Evolutionary conservation across 1,139 yeast genomes (phyloP), one percentile per base, ranked within the genome.

Genomic region (Diutina ranongensis): DNA sequence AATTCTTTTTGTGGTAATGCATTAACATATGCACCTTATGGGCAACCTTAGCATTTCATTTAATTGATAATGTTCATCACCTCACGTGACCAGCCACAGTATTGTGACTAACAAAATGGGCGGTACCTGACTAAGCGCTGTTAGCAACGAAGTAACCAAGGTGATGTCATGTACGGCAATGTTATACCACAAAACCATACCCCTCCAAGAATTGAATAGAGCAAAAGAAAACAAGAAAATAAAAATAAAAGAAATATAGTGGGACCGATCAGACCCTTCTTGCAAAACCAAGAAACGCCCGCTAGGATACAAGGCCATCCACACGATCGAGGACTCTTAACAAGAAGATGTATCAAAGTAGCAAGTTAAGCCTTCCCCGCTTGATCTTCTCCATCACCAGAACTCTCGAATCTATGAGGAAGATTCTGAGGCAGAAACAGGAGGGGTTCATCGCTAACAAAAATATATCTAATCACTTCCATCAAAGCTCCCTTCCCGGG

Each of bases 401-500:
- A 74, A 78, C 83, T 18, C 83, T 68, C 56, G 50, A 65, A 63
- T 67, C 80, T 67, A 76, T 64, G 57, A 50, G 55, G 51, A 62
- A 68, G 78, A 74, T 70, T 54, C 58, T 70, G 82, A 71, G 83
- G 84, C 86, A 79, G 86, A 79, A 79, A 72, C 71, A 71, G 85
- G 85, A 78, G 85, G 21, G 32, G 10, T 13, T 21, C 9, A 12
- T n/a, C 8, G n/a, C n/a, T n/a, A n/a, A n/a, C n/a, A n/a, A n/a
- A n/a, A n/a, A n/a, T n/a, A n/a, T n/a, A n/a, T n/a, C n/a, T n/a
- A n/a, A n/a, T n/a, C n/a, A n/a, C n/a, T n/a, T n/a, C n/a, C n/a
- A n/a, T n/a, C n/a, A n/a, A n/a, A n/a, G n/a, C n/a, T 25, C 28
- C 28, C 28, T 25, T 25, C 28, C 28, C 10, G 28, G 28, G 28